These are phyloP conservation scores for Silene uniflora DNA, from an alignment of 148 eudicot species.

Conservation along the genomic window DNA sequence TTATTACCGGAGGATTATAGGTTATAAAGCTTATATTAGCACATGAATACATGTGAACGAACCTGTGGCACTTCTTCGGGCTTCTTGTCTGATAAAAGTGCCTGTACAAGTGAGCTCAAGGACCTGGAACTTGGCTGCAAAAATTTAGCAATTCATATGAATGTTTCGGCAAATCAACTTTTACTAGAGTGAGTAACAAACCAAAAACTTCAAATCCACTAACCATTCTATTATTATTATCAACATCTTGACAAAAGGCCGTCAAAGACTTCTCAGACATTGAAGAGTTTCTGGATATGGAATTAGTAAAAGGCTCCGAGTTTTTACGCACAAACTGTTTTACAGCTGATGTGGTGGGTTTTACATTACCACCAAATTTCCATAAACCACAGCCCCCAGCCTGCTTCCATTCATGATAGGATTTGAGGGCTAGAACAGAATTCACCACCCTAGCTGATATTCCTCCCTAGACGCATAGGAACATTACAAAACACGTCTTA, in stretches of 20 bases:
- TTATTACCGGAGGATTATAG: too few relatives aligned
- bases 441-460: slow-evolving; percentile 82
- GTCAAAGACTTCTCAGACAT: slow-evolving; percentile 51
- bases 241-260: slow-evolving; percentile 41
- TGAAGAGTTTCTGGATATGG: slow-evolving; percentile 57
- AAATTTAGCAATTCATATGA: slow-evolving; percentile 4
- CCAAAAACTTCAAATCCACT: slow-evolving; percentile 12
- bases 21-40: background rate
- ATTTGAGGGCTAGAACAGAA: slow-evolving; percentile 84
- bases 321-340: slow-evolving; percentile 80
- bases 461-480: slow-evolving; percentile 63
- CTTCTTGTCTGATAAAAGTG: slow-evolving; percentile 70
- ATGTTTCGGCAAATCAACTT: background rate
- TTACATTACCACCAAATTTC: slow-evolving; percentile 85
- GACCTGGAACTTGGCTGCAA: slow-evolving; percentile 72
- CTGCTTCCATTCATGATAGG: slow-evolving; percentile 84
- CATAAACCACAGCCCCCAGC: slow-evolving; percentile 79
- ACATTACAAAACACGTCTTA: background rate
- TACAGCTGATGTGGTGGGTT: slow-evolving; percentile 43
- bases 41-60: slow-evolving; percentile 22
- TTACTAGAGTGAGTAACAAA: slow-evolving; percentile 1
- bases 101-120: slow-evolving; percentile 76
- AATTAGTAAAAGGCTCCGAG: slow-evolving; percentile 81
- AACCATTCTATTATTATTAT: slow-evolving; percentile 56
- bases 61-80: slow-evolving; percentile 96